These are phyloP conservation scores for Fraxinus cuspidata DNA, from an alignment of 257 asterid species.

Conservation along the genomic window DNA sequence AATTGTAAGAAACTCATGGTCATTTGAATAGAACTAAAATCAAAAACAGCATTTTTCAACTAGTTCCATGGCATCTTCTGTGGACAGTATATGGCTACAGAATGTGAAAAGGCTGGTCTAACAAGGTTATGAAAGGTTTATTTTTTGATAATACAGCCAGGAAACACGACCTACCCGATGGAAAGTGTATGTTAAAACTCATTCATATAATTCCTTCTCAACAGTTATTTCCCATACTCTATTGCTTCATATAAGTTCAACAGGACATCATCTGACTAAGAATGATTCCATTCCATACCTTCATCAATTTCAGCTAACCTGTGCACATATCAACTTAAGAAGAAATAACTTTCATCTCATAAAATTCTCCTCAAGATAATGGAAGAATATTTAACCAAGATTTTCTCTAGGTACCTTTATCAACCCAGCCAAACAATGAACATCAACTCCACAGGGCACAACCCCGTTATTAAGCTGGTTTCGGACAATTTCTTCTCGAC, in stretches of 20 bases:
- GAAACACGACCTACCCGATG: background rate
- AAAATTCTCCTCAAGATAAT: background rate
- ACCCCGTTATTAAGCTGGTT: constrained; percentile 65
- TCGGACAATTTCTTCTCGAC: constrained; percentile 66
- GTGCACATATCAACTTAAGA: background rate
- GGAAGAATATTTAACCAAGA: background rate
- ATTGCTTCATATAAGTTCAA: background rate
- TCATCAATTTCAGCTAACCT: background rate
- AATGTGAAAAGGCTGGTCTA: background rate
- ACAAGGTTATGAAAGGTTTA: background rate
- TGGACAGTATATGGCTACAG: background rate
- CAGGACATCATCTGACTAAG: background rate
- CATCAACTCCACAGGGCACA: constrained; percentile 72
- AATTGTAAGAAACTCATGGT: background rate
- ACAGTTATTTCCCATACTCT: background rate
- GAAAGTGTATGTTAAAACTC: background rate
- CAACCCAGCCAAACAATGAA: constrained; percentile 86
- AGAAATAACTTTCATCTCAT: background rate
- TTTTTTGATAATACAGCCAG: background rate
- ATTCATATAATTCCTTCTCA: background rate
- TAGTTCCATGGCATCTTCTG: background rate
- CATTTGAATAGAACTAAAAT: background rate
- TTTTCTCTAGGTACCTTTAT: constrained; percentile 53
- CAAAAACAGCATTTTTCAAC: background rate
- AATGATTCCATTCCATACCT: background rate